A percentile compares a stretch with the other conserved stretches of the same genome.
Conservation (phyloP, 2,329 filamentous ascomycete species). For the Penicillium paneum region DNA sequence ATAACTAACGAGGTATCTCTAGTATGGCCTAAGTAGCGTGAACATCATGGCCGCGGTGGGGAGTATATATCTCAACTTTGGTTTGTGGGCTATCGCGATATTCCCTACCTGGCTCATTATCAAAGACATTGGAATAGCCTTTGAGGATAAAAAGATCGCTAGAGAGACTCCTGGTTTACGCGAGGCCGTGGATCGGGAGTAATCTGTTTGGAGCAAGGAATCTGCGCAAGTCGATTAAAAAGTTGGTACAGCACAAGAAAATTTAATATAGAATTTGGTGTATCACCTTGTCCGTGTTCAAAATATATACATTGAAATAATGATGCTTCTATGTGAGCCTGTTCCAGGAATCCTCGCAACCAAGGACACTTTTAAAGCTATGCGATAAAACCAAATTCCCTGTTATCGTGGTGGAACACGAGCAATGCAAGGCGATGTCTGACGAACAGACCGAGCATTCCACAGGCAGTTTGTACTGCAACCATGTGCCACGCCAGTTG, state of each 20-base stretch:
- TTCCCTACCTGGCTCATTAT: slow-evolving; percentile 66
- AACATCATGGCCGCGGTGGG: slow-evolving; percentile 63
- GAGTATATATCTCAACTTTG: slow-evolving; percentile 68
- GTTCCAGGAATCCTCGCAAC: no score
- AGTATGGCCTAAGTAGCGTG: slow-evolving; percentile 64
- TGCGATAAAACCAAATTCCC: slow-evolving; percentile 27
- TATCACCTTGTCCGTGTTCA: neutral
- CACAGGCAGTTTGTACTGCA: slow-evolving; percentile 70
- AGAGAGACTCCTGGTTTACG: slow-evolving; percentile 19
- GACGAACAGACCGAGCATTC: slow-evolving; percentile 78
- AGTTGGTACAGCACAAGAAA: neutral
- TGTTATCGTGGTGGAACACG: slow-evolving; percentile 87
- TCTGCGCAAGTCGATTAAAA: neutral
- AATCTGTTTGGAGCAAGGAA: neutral
- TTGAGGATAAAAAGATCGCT: slow-evolving; percentile 32
- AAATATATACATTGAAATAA: slow-evolving; percentile 14
- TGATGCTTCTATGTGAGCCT: neutral
- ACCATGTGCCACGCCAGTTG: slow-evolving; percentile 75
- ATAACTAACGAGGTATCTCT: neutral
- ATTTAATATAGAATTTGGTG: neutral
- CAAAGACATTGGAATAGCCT: slow-evolving; percentile 50
- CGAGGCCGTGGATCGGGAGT: slow-evolving; percentile 4
- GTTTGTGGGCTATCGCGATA: slow-evolving; percentile 62
- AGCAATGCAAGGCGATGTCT: slow-evolving; percentile 81
- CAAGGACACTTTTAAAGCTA: slow-evolving; percentile 3